Percentiles rank a stretch among this genome's conserved stretches.
Evolutionary conservation across 75 land plant genomes (phyloP).

Genomic region (Gnetum montanum): DNA sequence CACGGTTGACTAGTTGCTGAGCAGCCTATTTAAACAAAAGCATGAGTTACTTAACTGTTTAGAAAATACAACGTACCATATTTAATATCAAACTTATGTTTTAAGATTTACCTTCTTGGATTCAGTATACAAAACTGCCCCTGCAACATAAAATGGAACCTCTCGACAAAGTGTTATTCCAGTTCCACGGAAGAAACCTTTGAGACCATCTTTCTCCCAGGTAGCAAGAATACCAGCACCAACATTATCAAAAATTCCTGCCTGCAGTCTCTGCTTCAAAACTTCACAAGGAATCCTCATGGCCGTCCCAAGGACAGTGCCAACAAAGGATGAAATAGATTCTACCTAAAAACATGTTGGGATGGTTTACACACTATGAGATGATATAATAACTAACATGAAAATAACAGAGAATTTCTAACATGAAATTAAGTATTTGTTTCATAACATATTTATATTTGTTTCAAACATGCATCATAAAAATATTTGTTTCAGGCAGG

Average conservation of each 20-base stretch:
- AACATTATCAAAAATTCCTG: constrained; percentile 88
- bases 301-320: constrained; percentile 92
- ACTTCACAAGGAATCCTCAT: constrained; percentile 94
- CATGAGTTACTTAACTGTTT: constrained; percentile 1
- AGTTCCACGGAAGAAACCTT: constrained; percentile 93
- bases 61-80: background rate
- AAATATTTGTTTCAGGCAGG: too few relatives aligned
- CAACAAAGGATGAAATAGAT: constrained; percentile 77
- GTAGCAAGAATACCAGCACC: constrained; percentile 90
- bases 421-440: too few relatives aligned
- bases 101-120: constrained; percentile 87
- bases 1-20: constrained; percentile 56
- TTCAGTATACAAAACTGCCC: constrained; percentile 86
- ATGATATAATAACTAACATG: too few relatives aligned
- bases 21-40: constrained; percentile 53
- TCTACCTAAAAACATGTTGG: constrained; percentile 50
- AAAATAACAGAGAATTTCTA: too few relatives aligned
- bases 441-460: background rate
- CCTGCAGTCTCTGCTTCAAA: constrained; percentile 86
- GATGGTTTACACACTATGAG: constrained; percentile 2
- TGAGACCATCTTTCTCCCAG: constrained; percentile 69
- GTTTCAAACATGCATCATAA: too few relatives aligned
- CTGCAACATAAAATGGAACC: constrained; percentile 97
- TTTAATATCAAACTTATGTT: background rate
- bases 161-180: constrained; percentile 93